A percentile compares a stretch with the other conserved stretches of the same genome.
Conservation (phyloP, 306 rosid species). For the Calophaca sinica region DNA sequence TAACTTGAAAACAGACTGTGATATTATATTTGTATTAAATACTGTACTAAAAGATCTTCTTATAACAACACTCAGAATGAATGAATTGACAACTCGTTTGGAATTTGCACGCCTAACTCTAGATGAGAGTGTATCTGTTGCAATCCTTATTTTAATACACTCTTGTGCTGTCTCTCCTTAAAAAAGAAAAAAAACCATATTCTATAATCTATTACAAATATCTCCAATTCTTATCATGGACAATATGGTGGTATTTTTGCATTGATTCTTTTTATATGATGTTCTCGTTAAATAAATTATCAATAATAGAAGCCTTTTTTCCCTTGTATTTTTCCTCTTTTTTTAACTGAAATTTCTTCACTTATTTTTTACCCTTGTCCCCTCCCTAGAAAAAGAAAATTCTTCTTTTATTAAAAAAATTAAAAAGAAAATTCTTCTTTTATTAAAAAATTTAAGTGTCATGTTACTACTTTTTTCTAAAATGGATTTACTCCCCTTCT, state of each 20-base stretch:
- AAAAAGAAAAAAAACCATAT: not conserved
- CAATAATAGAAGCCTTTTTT: not conserved
- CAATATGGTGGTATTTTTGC: not conserved
- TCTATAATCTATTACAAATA: not conserved
- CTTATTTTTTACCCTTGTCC: not conserved
- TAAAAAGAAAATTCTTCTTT: not conserved
- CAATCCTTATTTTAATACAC: not conserved
- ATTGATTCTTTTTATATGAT: not conserved
- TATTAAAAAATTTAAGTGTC: too few species aligned
- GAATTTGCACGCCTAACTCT: not conserved
- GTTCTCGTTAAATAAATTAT: not conserved
- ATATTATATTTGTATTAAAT: not conserved
- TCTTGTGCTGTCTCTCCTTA: too few species aligned
- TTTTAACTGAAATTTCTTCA: not conserved
- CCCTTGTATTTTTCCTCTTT: not conserved
- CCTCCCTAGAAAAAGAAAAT: not conserved
- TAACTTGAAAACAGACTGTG: conserved; percentile 9
- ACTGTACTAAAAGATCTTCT: not conserved
- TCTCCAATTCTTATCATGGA: not conserved
- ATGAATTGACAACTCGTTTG: not conserved
- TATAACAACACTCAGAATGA: not conserved
- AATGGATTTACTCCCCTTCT: too few species aligned
- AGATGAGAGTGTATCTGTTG: conserved; percentile 1
- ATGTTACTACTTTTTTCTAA: too few species aligned
- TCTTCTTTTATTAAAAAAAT: not conserved